These are phyloP conservation scores for Hypoxylon sp. DNA, from an alignment of 2,329 filamentous ascomycete species.

Conservation along the genomic window DNA sequence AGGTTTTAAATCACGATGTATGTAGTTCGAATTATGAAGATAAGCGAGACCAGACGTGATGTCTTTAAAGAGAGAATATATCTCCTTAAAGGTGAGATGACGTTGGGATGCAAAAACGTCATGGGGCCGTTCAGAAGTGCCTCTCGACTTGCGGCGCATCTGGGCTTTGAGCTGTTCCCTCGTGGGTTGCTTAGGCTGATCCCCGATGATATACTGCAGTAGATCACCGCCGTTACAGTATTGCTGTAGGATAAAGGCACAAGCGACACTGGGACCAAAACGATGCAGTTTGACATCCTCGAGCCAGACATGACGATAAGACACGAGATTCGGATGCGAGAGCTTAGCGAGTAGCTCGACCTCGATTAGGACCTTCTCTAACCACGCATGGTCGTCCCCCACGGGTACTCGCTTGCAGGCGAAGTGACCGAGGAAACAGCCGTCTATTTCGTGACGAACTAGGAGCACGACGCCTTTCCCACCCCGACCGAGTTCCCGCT, in stretches of 20 bases:
- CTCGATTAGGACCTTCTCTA: conserved; percentile 92
- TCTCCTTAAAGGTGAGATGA: conserved; percentile 79
- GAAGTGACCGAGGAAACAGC: conserved; percentile 86
- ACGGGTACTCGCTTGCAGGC: conserved; percentile 98
- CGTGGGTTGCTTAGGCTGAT: conserved; percentile 68
- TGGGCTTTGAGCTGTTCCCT: conserved; percentile 90
- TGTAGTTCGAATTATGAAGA: conserved; percentile 89
- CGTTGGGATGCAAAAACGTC: conserved; percentile 55
- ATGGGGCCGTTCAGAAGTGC: conserved; percentile 70
- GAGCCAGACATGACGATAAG: conserved; percentile 96
- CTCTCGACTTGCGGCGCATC: conserved; percentile 82
- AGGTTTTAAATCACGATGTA: conserved; percentile 95
- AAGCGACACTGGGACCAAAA: conserved; percentile 91
- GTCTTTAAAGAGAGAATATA: conserved; percentile 95
- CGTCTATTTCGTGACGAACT: conserved; percentile 92
- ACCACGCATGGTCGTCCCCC: conserved; percentile 91
- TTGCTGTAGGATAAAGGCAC: conserved; percentile 95
- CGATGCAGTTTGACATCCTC: conserved; percentile 85
- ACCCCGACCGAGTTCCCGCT: conserved; percentile 84
- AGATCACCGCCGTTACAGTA: conserved; percentile 96
- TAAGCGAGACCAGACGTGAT: conserved; percentile 92
- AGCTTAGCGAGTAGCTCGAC: conserved; percentile 92
- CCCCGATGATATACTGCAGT: conserved; percentile 83
- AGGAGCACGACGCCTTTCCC: conserved; percentile 94
- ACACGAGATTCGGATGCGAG: conserved; percentile 93